Evolutionary conservation across 805 yeast species (phyloP), one percentile per base, ranked within the genome.

Genomic region (Sporopachydermia lactativora): DNA sequence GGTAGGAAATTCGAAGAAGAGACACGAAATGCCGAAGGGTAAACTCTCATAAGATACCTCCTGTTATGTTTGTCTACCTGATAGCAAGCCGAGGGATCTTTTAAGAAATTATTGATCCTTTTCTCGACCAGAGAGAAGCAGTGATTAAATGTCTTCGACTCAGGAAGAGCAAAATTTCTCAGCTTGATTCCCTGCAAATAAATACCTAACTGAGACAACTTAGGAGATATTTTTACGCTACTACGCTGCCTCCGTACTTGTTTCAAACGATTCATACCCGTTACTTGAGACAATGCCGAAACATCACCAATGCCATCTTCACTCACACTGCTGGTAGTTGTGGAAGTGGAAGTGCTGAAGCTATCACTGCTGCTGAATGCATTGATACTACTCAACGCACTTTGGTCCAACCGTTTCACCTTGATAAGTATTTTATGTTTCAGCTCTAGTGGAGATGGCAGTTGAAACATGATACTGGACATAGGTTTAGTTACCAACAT

Each of bases 111-210:
- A 38, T 70, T 70, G 35, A 83, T 58, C 2, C 75, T 62, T 41
- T 81, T 75, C 51, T 92, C 97, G 45, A 81, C 79, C 45, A 92
- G 72, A 1, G 96, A 86, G 53, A 88, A 92, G 41, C 88, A 75
- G 55, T 86, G 97, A 48, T 81, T 81, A 42, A 57, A 60, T 0
- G 82, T 70, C 51, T 86, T 84, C 1, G 95, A 82, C 49, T 81
- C 94, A 0, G 95, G 94, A 18, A 84, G 60, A 0, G 95, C 77
- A 49, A 86, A 84, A 54, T 85, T 84, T 24, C 82, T 66, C 51
- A 81, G 89, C 50, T 79, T 84, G 18, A 73, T 51, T 0, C 96
- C 96, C 45, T 77, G 73, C 3, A 81, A 54, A 51, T 83, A 85
- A 2, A 81, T 71, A 1, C 84, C 94, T 36, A 85, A 59, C 1